Conservation (phyloP, 2,329 filamentous ascomycete species). For the Pseudogymnoascus sp. region DNA sequence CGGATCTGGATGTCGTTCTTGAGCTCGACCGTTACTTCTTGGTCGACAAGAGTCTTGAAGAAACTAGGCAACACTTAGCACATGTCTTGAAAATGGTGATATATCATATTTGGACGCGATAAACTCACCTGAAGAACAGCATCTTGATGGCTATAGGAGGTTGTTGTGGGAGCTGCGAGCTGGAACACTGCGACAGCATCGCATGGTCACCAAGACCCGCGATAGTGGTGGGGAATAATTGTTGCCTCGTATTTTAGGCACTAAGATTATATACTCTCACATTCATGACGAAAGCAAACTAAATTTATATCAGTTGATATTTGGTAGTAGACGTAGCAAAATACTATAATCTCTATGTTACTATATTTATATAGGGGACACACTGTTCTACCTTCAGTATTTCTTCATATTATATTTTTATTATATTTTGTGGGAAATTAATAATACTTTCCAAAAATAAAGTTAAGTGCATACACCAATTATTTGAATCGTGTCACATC, state of each 20-base stretch:
- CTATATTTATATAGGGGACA: not conserved
- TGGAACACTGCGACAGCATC: not conserved
- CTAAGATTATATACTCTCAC: not conserved
- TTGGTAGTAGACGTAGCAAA: not conserved
- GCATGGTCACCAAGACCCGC: constrained; percentile 1
- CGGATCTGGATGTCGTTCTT: constrained; percentile 99
- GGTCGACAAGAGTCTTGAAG: constrained; percentile 98
- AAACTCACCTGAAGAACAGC: constrained; percentile 32
- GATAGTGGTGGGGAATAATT: not conserved
- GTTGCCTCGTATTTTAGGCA: not conserved
- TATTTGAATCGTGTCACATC: not conserved
- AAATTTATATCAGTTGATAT: not conserved
- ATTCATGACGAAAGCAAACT: not conserved
- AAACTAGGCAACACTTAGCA: constrained; percentile 50
- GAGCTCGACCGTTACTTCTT: constrained; percentile 94
- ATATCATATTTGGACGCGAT: not conserved
- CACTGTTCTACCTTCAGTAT: not conserved
- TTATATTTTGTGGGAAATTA: not conserved
- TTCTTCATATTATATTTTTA: not conserved
- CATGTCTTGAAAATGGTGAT: constrained; percentile 7
- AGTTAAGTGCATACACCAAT: not conserved
- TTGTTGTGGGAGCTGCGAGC: constrained; percentile 1
- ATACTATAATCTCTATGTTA: no score
- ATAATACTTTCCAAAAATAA: no score
- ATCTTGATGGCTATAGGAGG: constrained; percentile 22